phyloP scores from a whole-genome alignment of 768 basidiomycete genomes.

The Naganishia vaughanmartiniae region DNA sequence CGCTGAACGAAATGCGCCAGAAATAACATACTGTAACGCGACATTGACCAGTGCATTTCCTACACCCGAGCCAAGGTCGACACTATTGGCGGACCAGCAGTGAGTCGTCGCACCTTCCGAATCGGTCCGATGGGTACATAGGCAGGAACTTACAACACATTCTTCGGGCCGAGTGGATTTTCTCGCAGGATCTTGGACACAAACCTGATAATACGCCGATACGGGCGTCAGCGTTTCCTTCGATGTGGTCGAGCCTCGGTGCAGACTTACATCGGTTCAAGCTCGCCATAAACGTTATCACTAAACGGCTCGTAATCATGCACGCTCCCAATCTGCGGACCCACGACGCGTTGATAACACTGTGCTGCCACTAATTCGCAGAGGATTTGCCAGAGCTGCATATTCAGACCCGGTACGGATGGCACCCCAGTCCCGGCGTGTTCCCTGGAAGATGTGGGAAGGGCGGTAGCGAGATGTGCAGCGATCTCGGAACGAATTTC shows the following conservation, averaged over 20 bases:
- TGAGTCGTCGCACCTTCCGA: not conserved
- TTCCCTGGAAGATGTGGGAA: constrained; percentile 17
- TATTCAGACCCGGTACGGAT: constrained; percentile 5
- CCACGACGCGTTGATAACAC: constrained; percentile 88
- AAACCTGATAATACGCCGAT: constrained; percentile 53
- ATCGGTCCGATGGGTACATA: not conserved
- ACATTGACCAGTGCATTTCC: constrained; percentile 81
- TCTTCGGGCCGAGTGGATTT: constrained; percentile 61
- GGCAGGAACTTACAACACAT: constrained; percentile 58
- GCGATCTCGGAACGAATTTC: constrained; percentile 33
- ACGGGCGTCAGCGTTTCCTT: not conserved
- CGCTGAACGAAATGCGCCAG: not conserved
- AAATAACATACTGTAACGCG: constrained; percentile 47
- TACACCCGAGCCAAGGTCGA: constrained; percentile 83
- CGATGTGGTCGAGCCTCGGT: not conserved
- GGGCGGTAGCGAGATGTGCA: not conserved
- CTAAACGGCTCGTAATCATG: constrained; percentile 77
- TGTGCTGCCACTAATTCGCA: constrained; percentile 61
- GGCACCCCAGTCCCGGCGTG: constrained; percentile 25
- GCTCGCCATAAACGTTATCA: constrained; percentile 52
- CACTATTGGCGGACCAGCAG: constrained; percentile 35
- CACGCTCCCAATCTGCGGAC: constrained; percentile 78
- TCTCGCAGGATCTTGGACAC: constrained; percentile 62
- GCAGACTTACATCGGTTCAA: constrained; percentile 44
- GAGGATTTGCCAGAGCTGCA: constrained; percentile 42